Evolutionary conservation across 176 grass and related monocot genomes (phyloP), one percentile per base, ranked within the genome.

Genomic region (Aechmea fasciata): DNA sequence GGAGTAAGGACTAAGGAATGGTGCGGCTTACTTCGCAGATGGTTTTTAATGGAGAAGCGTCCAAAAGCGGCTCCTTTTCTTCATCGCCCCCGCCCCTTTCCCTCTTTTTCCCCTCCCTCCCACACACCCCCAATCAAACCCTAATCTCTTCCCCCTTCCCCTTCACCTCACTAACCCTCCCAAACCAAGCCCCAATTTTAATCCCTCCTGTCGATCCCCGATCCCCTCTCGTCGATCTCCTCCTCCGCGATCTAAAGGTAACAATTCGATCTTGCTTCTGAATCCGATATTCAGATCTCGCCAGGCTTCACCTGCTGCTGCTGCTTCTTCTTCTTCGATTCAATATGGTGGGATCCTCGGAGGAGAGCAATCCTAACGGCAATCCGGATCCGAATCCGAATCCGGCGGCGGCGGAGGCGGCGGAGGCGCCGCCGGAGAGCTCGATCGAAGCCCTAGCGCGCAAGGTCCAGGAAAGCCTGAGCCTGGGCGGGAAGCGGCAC

Each of bases 401-500:
- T n/a, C n/a, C n/a, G 69, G 80, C 87, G 18, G 49, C 24, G 24
- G 70, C 50, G 59, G 68, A 11, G 25, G 69, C 51, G 48, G 57
- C 57, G 65, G 70, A 67, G 63, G 51, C 75, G 69, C 77, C 87
- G 13, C 33, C 24, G 41, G 70, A 90, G 15, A 52, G 79, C 51
- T 82, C 77, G 48, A 99, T 93, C 62, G 87, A 93, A 75, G 79
- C 73, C 68, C 77, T 99, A 63, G 82, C 87, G 18, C 77, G 94
- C 77, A 71, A 78, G 65, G 76, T 99, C 65, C 89, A 90, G 83
- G 82, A 90, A 74, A 85, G 80, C 52, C 75, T 86, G 53, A 47
- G 76, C 50, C 78, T 88, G 0, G 33, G 33, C 52, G 81, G 87
- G 76, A 85, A 69, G 48, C 89, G 79, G 61, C 95, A 99, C 80